Base-by-base conservation (phyloP, 495 filamentous ascomycete genomes). In the Hyphodiscus hymeniophilus region DNA sequence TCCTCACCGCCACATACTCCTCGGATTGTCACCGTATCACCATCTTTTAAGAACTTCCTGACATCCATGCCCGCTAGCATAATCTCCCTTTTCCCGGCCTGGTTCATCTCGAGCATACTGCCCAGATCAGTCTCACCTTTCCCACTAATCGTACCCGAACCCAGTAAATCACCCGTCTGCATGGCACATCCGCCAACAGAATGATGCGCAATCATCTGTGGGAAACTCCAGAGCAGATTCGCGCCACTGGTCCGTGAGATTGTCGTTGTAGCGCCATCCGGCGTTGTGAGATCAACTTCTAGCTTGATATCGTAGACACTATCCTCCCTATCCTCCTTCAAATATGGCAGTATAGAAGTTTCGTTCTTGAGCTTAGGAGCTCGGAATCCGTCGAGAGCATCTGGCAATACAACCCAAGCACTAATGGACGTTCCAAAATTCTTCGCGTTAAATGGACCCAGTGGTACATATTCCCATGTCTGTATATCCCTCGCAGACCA, bases 141-240 rank as follows among this genome's bases (percentile, higher is more conserved):
- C 16, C 90, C 90, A 41, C 82, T 88, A 56, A 97, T 94, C 1
- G 91, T 97, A 2, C 91, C 91, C 3, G 85, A 90, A 16, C 89
- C 91, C 1, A 97, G 63, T 42, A 97, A 65, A 56, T 97, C 91
- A 30, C 91, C 91, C 0, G 83, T 72, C 33, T 79, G 76, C 70
- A 97, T 62, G 13, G 83, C 80, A 62, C 91, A 97, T 18, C 91
- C 91, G 1, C 82, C 85, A 38, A 91, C 73, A 5, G 85, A 82
- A 61, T 97, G 91, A 60, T 97, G 91, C 0, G 91, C 82, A 31
- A 97, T 71, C 88, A 97, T 94, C 66, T 97, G 91, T 12, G 86
- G 77, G 67, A 94, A 97, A 0, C 87, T 94, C 73, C 80, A 97
- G 17, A 97, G 75, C 22, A 96, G 76, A 62, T 95, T 78, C 48